These are phyloP conservation scores for Fusarium xyrophilum DNA, from an alignment of 2,329 filamentous ascomycete genomes.

Conservation along the genomic window DNA sequence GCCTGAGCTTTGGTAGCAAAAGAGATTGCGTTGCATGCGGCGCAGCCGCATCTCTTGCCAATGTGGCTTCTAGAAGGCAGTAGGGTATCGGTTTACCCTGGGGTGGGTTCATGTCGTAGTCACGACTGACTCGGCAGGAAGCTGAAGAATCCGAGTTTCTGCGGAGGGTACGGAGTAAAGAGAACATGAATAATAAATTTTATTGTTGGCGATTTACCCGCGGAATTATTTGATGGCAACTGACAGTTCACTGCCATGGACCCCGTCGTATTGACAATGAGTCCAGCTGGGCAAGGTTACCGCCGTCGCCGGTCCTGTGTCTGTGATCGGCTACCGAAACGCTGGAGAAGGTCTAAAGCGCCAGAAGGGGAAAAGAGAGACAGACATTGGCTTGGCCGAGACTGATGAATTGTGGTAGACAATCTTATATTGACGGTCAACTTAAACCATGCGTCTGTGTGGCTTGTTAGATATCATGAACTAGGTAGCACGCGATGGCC, in stretches of 20 bases:
- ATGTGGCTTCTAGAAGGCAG: slow-evolving; percentile 36
- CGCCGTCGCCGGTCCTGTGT: slow-evolving; percentile 24
- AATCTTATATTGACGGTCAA: slow-evolving; percentile 8
- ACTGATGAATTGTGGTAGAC: slow-evolving; percentile 7
- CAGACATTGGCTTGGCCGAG: slow-evolving; percentile 30
- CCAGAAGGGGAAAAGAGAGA: slow-evolving; percentile 32
- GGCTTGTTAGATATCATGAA: slow-evolving; percentile 5
- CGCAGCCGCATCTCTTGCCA: slow-evolving; percentile 30
- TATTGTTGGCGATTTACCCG: background rate
- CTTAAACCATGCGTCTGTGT: slow-evolving; percentile 20
- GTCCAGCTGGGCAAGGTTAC: slow-evolving; percentile 45
- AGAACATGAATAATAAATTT: background rate
- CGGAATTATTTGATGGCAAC: background rate
- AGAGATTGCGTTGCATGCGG: slow-evolving; percentile 38
- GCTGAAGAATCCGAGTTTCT: background rate
- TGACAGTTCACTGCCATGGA: background rate
- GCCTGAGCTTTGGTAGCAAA: slow-evolving; percentile 1
- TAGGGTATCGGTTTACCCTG: background rate
- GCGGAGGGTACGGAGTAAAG: background rate
- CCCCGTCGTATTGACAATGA: slow-evolving; percentile 1
- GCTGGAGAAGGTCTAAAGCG: slow-evolving; percentile 37
- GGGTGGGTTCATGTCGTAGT: background rate
- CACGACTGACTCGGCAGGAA: background rate
- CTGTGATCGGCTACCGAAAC: slow-evolving; percentile 46
- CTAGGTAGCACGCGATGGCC: background rate